Evolutionary conservation across 306 rosid genomes (phyloP).

Genomic region (Prunus salicina): DNA sequence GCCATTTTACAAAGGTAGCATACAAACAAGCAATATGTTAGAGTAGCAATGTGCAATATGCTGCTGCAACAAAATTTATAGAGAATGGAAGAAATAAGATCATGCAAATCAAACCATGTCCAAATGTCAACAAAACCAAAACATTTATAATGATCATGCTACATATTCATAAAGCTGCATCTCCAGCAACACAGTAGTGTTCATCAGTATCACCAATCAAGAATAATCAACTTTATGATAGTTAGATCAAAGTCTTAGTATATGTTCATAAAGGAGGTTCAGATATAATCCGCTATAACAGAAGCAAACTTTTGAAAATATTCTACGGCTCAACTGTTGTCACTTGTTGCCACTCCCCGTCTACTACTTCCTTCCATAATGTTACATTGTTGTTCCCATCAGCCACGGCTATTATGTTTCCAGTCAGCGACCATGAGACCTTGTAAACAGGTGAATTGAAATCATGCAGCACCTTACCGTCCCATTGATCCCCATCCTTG

Average conservation of each 20-base stretch:
- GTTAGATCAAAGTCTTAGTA: background rate
- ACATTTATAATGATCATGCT: background rate
- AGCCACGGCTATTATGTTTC: slow-evolving; percentile 82
- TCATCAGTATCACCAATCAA: slow-evolving; percentile 3
- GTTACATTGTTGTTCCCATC: slow-evolving; percentile 81
- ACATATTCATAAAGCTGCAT: background rate
- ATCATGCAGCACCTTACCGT: slow-evolving; percentile 68
- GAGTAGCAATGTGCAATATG: background rate
- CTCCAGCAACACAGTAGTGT: background rate
- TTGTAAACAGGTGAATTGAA: slow-evolving; percentile 77
- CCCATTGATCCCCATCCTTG: slow-evolving; percentile 85
- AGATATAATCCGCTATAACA: background rate
- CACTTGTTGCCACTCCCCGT: slow-evolving; percentile 91
- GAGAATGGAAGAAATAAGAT: background rate
- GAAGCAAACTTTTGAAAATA: slow-evolving; percentile 13
- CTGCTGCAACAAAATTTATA: background rate
- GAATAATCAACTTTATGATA: background rate
- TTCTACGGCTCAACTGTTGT: slow-evolving; percentile 65
- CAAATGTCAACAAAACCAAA: background rate
- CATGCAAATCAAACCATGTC: background rate
- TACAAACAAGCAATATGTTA: background rate
- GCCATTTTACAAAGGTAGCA: background rate
- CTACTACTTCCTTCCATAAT: slow-evolving; percentile 82
- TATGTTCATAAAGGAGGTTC: slow-evolving; percentile 1
- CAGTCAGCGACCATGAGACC: slow-evolving; percentile 88